These are phyloP conservation scores for Aspergillus vadensis DNA, from an alignment of 2,329 filamentous ascomycete genomes.

Conservation along the genomic window DNA sequence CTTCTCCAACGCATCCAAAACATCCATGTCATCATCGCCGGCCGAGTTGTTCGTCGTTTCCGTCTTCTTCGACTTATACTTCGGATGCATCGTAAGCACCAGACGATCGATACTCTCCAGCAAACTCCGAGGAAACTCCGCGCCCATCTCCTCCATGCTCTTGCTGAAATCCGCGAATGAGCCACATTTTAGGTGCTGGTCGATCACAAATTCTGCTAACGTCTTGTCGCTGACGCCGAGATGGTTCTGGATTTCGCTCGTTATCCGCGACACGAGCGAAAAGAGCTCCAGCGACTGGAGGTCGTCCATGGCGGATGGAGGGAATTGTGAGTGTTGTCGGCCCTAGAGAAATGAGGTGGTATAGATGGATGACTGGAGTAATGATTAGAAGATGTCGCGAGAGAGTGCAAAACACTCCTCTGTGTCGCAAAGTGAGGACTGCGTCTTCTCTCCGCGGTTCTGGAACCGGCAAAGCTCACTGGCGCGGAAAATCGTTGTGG, in stretches of 20 bases:
- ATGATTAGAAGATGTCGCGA: neutral
- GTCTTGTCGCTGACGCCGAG: slow-evolving; percentile 90
- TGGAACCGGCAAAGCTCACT: slow-evolving; percentile 17
- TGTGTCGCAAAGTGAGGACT: slow-evolving; percentile 14
- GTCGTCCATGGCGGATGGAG: slow-evolving; percentile 70
- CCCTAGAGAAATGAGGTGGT: neutral
- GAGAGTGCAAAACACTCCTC: slow-evolving; percentile 28
- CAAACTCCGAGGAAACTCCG: slow-evolving; percentile 81
- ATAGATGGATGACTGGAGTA: neutral
- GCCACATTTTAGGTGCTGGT: slow-evolving; percentile 76
- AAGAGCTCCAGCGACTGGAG: slow-evolving; percentile 87
- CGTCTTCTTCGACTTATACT: slow-evolving; percentile 66
- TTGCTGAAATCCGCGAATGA: slow-evolving; percentile 73
- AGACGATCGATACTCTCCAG: slow-evolving; percentile 90
- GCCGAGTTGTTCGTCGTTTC: slow-evolving; percentile 36
- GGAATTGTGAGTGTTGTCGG: neutral
- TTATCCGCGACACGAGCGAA: slow-evolving; percentile 91
- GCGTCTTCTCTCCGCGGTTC: neutral
- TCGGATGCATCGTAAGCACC: slow-evolving; percentile 86
- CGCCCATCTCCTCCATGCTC: slow-evolving; percentile 73
- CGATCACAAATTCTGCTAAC: slow-evolving; percentile 93
- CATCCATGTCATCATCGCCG: slow-evolving; percentile 48
- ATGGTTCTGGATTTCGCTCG: slow-evolving; percentile 92
- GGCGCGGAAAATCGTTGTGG: slow-evolving; percentile 42
- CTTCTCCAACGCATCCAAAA: slow-evolving; percentile 57